Evolutionary conservation across 2,329 filamentous ascomycete genomes (phyloP).

Genomic region (Aaosphaeria arxii): DNA sequence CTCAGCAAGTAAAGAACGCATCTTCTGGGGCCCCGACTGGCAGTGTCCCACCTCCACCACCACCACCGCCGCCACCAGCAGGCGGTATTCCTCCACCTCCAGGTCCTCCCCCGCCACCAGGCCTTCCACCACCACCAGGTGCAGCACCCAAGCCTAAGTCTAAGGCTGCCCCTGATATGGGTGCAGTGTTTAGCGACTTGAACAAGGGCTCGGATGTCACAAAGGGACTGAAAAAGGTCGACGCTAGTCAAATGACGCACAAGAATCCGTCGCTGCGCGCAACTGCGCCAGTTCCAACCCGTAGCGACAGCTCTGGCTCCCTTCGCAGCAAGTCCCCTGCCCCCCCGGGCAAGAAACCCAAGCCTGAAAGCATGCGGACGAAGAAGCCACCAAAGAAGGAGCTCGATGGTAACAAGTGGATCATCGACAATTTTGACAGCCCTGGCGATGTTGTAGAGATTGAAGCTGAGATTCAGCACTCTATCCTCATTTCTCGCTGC

Average conservation of each 20-base stretch:
- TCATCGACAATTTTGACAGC: constrained; percentile 90
- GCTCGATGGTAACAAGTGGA: constrained; percentile 78
- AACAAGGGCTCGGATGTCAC: constrained; percentile 91
- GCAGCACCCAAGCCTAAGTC: constrained; percentile 52
- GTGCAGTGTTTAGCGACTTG: constrained; percentile 85
- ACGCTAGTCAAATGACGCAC: constrained; percentile 95
- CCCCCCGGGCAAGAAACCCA: constrained; percentile 64
- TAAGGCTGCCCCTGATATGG: constrained; percentile 60
- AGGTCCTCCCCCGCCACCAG: constrained; percentile 68
- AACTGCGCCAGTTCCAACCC: constrained; percentile 64
- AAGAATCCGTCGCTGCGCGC: constrained; percentile 89
- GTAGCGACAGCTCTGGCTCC: constrained; percentile 48
- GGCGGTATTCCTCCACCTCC: constrained; percentile 62
- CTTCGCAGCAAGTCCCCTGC: constrained; percentile 77
- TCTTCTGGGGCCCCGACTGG: constrained; percentile 51
- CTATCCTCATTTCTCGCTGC: constrained; percentile 88
- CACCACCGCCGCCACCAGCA: constrained; percentile 55
- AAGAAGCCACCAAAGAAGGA: constrained; percentile 49
- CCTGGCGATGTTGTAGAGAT: constrained; percentile 71
- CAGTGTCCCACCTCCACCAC: constrained; percentile 64
- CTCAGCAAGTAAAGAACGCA: constrained; percentile 56
- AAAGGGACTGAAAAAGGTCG: constrained; percentile 84
- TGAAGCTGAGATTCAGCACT: constrained; percentile 78
- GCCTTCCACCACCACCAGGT: constrained; percentile 40
- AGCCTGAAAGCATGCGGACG: constrained; percentile 49